Evolutionary conservation across 139 green algal genomes (phyloP), one percentile per base, ranked within the genome.

Genomic region (Zygnema cylindricum): DNA sequence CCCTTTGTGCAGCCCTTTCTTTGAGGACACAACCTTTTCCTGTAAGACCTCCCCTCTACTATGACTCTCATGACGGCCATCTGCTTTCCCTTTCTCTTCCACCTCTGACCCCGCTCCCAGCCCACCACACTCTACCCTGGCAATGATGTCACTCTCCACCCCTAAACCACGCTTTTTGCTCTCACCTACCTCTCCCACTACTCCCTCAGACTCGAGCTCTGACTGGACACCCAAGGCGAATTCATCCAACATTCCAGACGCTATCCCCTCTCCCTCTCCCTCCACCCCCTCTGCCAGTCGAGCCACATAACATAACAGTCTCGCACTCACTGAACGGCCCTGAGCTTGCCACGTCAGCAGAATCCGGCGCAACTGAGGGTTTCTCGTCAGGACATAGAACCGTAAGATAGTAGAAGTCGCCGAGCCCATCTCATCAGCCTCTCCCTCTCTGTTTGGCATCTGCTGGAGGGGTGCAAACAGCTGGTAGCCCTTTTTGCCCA

Each of bases 401-500:
- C 71, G 81, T 36, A 87, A 11, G 3, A 87, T 33, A 16, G 69
- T 87, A 69, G 81, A 87, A 69, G 32, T 87, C 38, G 87, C 3
- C 2, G 81, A 87, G 33, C 33, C 54, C 11, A 11, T 87, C 71
- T 87, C 81, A 30, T 87, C 30, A 69, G 38, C 69, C 32, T 77
- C 35, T 35, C 69, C 69, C 30, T 49, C 30, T 22, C 3, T 43
- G 38, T 7, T 76, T 3, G 81, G 81, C 30, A 77, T 36, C 33
- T 42, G 2, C 43, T 30, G 63, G 21, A 87, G 30, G 2, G 81
- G 81, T 40, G 69, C 71, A 85, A 84, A 87, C 33, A 87, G 32
- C 81, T 77, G 32, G 71, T 79, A 43, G 36, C 71, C 71, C 11
- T 3, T 16, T 16, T 43, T 41, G 3, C 71, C 71, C 36, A 79